phyloP scores from a whole-genome alignment of 805 yeast species.

The Zygotorulaspora sp. region DNA sequence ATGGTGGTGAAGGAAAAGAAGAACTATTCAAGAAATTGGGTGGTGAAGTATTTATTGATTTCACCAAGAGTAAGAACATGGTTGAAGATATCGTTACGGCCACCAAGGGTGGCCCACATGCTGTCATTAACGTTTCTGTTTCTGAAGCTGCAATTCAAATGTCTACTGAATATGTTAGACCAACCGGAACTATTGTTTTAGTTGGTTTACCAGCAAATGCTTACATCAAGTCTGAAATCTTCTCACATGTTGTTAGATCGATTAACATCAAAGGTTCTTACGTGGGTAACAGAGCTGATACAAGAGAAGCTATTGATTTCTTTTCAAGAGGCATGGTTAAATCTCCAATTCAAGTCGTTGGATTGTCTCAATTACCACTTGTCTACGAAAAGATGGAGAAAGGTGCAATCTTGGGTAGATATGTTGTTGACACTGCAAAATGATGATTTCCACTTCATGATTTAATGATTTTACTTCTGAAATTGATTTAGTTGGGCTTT shows the following conservation, averaged over 20 bases:
- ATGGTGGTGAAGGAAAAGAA: constrained; percentile 52
- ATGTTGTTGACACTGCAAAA: constrained; percentile 72
- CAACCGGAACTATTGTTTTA: constrained; percentile 63
- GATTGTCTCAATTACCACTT: constrained; percentile 48
- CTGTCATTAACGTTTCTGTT: constrained; percentile 65
- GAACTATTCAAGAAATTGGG: constrained; percentile 44
- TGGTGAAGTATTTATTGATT: constrained; percentile 53
- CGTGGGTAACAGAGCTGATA: constrained; percentile 84
- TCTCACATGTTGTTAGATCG: constrained; percentile 66
- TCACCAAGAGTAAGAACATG: constrained; percentile 47
- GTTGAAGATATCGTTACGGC: constrained; percentile 47
- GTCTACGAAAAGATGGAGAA: constrained; percentile 54
- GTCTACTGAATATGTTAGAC: constrained; percentile 54
- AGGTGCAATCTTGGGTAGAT: constrained; percentile 66
- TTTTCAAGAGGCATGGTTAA: constrained; percentile 60
- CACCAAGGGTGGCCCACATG: constrained; percentile 70
- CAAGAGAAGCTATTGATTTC: constrained; percentile 69
- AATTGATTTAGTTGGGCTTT: no score
- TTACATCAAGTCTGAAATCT: constrained; percentile 58
- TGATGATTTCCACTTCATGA: neutral
- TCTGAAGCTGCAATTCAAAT: constrained; percentile 58
- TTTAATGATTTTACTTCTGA: neutral
- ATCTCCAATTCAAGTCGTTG: constrained; percentile 58
- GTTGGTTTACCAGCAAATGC: constrained; percentile 81
- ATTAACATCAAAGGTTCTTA: constrained; percentile 72